Evolutionary conservation across 129 eudicot species (phyloP).

Genomic region (Mikania micrantha): DNA sequence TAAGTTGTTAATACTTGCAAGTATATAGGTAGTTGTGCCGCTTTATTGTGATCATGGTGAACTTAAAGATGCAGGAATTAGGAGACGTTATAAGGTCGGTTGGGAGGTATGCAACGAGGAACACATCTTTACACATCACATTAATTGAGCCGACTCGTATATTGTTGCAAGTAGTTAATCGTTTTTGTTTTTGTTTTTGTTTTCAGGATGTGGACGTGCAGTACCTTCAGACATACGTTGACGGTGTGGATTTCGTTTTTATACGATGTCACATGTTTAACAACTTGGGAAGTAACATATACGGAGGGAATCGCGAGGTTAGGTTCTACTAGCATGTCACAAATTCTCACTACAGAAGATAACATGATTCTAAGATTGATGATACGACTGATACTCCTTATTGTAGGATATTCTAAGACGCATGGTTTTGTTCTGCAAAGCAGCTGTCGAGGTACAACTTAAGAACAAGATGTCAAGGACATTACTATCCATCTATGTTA

Average conservation of each 20-base stretch:
- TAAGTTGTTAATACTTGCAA: neutral
- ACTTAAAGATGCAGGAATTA: constrained; percentile 68
- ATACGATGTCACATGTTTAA: constrained; percentile 62
- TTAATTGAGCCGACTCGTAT: neutral
- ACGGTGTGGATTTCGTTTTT: constrained; percentile 91
- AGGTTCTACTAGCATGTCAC: constrained; percentile 3
- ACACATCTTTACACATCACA: neutral
- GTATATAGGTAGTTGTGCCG: constrained; percentile 67
- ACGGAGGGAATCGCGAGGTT: constrained; percentile 85
- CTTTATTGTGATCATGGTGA: constrained; percentile 60
- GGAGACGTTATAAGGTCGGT: constrained; percentile 61
- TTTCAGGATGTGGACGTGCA: constrained; percentile 84
- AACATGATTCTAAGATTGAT: neutral
- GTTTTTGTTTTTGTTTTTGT: neutral
- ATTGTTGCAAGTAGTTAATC: constrained; percentile 9
- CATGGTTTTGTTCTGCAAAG: constrained; percentile 92
- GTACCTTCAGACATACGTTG: constrained; percentile 74
- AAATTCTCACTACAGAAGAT: neutral
- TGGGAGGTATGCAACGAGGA: constrained; percentile 56
- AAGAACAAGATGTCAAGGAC: neutral
- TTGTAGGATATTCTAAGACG: constrained; percentile 85
- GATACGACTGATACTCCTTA: constrained; percentile 5
- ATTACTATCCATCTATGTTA: neutral
- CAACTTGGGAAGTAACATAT: constrained; percentile 63
- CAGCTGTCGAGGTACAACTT: constrained; percentile 84